Conservation (phyloP, 768 basidiomycete species). For the Leccinum subgranulosum region DNA sequence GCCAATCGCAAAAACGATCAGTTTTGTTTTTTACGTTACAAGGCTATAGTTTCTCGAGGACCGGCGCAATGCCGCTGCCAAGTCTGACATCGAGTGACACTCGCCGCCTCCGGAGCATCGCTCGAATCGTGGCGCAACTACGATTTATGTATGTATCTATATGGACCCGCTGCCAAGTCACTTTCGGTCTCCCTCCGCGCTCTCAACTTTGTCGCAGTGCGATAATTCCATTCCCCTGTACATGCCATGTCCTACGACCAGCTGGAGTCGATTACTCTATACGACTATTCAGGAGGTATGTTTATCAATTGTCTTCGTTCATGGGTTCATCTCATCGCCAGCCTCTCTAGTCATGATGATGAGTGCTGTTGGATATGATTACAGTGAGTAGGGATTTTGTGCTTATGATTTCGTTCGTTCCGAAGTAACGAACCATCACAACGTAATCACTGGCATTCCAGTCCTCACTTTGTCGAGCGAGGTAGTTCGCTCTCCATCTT, state of each 20-base stretch:
- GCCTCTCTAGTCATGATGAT: neutral
- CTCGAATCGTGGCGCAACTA: neutral
- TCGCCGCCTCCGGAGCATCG: neutral
- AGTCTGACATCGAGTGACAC: neutral
- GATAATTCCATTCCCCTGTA: neutral
- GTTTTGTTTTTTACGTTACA: neutral
- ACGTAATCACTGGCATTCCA: neutral
- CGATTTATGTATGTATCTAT: neutral
- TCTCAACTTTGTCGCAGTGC: neutral
- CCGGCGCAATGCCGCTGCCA: neutral
- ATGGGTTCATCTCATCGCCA: neutral
- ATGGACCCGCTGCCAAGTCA: neutral
- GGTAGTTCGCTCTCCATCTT: neutral
- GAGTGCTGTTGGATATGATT: conserved; percentile 8
- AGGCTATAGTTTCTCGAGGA: neutral
- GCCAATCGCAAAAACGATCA: neutral
- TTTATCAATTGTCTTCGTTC: neutral
- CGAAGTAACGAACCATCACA: neutral
- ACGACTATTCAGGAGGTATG: neutral
- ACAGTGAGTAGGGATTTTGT: neutral
- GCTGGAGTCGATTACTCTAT: neutral
- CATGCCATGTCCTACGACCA: conserved; percentile 3
- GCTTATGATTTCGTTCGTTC: neutral
- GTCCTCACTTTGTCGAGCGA: conserved; percentile 16
- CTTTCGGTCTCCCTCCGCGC: neutral